Evolutionary conservation across 139 green algal species (phyloP).

Genomic region (Chlorella sp.): DNA sequence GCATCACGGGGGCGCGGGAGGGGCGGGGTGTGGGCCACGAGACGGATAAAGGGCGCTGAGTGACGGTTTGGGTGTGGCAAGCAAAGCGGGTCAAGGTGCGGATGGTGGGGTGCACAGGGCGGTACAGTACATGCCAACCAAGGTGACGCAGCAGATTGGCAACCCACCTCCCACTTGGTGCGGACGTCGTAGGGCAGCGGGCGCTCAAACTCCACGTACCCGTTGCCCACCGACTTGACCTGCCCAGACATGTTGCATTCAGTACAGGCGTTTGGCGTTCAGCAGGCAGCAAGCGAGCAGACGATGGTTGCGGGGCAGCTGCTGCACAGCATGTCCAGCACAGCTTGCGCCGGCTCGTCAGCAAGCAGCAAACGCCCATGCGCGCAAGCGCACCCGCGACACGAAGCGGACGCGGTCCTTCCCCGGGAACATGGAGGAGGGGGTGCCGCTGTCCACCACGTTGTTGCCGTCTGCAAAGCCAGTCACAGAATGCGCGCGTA

Average conservation of each 20-base stretch:
- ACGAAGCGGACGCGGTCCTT: conserved; percentile 27
- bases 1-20: too few species aligned
- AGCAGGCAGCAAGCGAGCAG: too few species aligned
- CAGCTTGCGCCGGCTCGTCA: too few species aligned
- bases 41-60: background rate
- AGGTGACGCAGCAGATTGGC: background rate
- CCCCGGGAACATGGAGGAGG: conserved; percentile 14
- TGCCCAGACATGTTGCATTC: too few species aligned
- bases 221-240: conserved; percentile 4
- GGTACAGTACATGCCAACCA: background rate
- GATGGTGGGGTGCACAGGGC: background rate
- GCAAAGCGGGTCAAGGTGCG: background rate
- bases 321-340: too few species aligned
- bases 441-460: conserved; percentile 15
- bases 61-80: background rate
- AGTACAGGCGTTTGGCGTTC: too few species aligned
- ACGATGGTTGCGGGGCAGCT: too few species aligned
- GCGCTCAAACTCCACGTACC: conserved; percentile 27
- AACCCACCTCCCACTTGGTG: conserved; percentile 15
- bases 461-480: conserved; percentile 16
- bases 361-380: too few species aligned
- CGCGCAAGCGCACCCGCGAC: background rate
- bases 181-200: conserved; percentile 24
- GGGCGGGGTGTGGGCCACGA: background rate
- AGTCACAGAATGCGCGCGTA: too few species aligned